Conservation (phyloP, 2,329 filamentous ascomycete genomes). For the Grosmannia serpens region DNA sequence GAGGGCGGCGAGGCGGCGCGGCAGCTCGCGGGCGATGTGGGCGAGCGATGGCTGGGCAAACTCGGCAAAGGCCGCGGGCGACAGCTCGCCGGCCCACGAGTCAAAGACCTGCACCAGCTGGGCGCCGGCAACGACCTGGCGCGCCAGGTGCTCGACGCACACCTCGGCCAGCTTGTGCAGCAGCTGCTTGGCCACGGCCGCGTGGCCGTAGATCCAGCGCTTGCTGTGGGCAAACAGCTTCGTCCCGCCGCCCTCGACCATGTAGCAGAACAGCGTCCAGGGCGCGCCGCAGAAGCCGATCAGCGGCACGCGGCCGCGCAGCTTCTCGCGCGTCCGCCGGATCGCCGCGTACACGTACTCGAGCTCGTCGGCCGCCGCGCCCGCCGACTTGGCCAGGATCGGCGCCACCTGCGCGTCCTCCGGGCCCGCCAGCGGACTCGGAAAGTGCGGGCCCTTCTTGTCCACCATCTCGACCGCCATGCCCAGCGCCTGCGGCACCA, state of each 20-base stretch:
- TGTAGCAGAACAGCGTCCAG: conserved; percentile 96
- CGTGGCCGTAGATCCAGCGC: conserved; percentile 91
- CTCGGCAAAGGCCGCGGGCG: conserved; percentile 67
- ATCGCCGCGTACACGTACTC: conserved; percentile 96
- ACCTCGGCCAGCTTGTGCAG: conserved; percentile 87
- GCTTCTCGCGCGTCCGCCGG: conserved; percentile 76
- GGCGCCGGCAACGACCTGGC: conserved; percentile 86
- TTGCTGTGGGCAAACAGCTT: conserved; percentile 92
- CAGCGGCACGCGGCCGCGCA: conserved; percentile 77
- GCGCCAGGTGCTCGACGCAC: conserved; percentile 86
- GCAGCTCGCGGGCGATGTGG: conserved; percentile 73
- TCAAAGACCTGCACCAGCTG: conserved; percentile 96
- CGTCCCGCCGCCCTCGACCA: conserved; percentile 94
- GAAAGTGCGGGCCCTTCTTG: conserved; percentile 93
- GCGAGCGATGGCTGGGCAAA: conserved; percentile 81
- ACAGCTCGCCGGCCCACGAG: conserved; percentile 93
- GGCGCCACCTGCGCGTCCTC: conserved; percentile 72
- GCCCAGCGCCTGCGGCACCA: conserved; percentile 94
- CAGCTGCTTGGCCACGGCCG: conserved; percentile 66
- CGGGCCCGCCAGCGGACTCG: conserved; percentile 67
- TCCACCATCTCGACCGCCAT: conserved; percentile 99
- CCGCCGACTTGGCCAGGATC: conserved; percentile 69
- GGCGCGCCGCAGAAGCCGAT: conserved; percentile 96
- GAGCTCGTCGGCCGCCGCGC: conserved; percentile 64
- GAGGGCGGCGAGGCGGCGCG: conserved; percentile 60